Conservation (phyloP, 345 rosid genomes). For the Lepidium didymum region DNA sequence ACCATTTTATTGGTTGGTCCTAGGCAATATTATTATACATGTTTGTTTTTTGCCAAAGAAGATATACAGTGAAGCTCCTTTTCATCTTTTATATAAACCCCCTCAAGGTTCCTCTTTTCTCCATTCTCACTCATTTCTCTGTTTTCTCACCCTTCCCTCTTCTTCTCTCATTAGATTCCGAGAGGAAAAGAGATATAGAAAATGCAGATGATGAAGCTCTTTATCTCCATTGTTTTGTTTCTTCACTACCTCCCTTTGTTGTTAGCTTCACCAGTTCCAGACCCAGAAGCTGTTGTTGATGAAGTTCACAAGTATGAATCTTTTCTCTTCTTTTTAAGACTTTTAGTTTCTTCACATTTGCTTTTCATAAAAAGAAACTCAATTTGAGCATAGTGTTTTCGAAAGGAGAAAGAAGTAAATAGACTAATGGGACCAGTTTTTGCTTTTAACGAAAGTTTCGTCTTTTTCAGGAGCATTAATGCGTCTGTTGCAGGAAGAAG, state of each 20-base stretch:
- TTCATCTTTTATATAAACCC: slow-evolving; percentile 22
- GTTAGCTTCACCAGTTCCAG: slow-evolving; percentile 51
- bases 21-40: neutral
- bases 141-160: neutral
- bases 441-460: neutral
- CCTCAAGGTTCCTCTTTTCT: neutral
- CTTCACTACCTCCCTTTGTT: slow-evolving; percentile 25
- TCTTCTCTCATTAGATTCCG: neutral
- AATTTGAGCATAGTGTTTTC: neutral
- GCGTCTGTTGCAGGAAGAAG: slow-evolving; percentile 44
- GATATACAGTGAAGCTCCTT: neutral
- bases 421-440: neutral
- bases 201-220: slow-evolving; percentile 25
- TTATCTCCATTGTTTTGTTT: slow-evolving; percentile 29
- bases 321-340: neutral
- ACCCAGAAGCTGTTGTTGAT: slow-evolving; percentile 50
- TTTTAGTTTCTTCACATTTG: neutral
- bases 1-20: neutral
- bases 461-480: slow-evolving; percentile 48
- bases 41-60: neutral
- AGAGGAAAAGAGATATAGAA: neutral
- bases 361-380: neutral
- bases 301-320: slow-evolving; percentile 57
- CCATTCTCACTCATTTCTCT: slow-evolving; percentile 14
- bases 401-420: neutral